Evolutionary conservation across 1,284 basidiomycete genomes (phyloP), one percentile per base, ranked within the genome.

Genomic region (Anthracocystis panici-leucophaei): DNA sequence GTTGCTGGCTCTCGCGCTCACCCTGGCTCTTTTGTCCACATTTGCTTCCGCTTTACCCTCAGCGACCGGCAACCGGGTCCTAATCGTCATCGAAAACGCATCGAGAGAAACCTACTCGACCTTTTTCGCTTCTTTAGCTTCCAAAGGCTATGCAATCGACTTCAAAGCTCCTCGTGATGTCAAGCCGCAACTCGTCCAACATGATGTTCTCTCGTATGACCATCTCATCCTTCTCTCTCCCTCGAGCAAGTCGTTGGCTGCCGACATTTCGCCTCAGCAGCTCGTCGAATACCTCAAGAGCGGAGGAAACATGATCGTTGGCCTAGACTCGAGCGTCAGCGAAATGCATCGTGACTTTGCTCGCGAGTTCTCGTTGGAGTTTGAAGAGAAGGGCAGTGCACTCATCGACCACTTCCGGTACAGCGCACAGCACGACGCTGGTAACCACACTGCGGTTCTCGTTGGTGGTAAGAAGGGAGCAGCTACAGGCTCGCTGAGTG

Each of bases 241-340:
- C 5, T 31, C 61, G 2, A 57, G 70, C 57, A 82, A 82, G 56
- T 92, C 88, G 33, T 91, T 91, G 67, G 89, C 92, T 0, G 86
- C 88, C 65, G 93, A 94, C 79, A 89, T 99, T 56, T 90, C 91
- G 1, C 94, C 96, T 0, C 93, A 96, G 86, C 88, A 90, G 12
- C 88, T 98, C 55, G 89, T 97, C 53, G 84, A 88, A 40, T 90
- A 93, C 52, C 89, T 95, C 70, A 88, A 90, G 65, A 77, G 80
- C 27, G 82, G 84, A 50, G 92, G 93, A 56, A 97, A 98, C 87
- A 88, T 98, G 66, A 89, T 99, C 69, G 87, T 96, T 78, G 90
- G 91, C 2, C 89, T 95, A 61, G 92, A 93, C 1, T 87, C 91
- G 27, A 90, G 79, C 14, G 68, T 87, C 42, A 83, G 87, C 35